Conservation (phyloP, 2,329 filamentous ascomycete species). For the Colletotrichum sp. region DNA sequence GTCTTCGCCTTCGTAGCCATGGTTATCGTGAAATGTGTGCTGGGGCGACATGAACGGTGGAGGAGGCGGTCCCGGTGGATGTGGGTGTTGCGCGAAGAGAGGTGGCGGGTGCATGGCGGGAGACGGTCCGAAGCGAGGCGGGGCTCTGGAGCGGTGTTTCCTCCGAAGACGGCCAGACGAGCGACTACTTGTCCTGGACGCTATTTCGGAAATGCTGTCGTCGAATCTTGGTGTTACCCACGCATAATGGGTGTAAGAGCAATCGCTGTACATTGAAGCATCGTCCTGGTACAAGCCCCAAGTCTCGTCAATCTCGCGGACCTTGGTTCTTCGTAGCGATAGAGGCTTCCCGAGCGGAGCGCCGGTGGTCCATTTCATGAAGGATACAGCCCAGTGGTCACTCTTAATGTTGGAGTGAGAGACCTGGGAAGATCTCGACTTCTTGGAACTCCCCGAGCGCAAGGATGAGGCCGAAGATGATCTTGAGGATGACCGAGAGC, state of each 20-base stretch:
- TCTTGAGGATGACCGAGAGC: slow-evolving; percentile 13
- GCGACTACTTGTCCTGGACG: slow-evolving; percentile 4
- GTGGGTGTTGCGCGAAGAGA: neutral
- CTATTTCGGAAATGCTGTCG: slow-evolving; percentile 17
- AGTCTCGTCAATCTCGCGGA: slow-evolving; percentile 5
- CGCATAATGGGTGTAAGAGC: slow-evolving; percentile 9
- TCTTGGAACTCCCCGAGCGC: slow-evolving; percentile 18
- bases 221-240: slow-evolving; percentile 20
- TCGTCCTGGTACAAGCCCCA: slow-evolving; percentile 8
- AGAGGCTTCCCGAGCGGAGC: slow-evolving; percentile 9
- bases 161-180: neutral
- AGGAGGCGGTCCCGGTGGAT: slow-evolving; percentile 1
- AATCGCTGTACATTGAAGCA: slow-evolving; percentile 5
- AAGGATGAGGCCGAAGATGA: slow-evolving; percentile 5
- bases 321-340: slow-evolving; percentile 15
- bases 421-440: slow-evolving; percentile 15
- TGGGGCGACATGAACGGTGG: neutral
- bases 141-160: neutral
- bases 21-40: neutral
- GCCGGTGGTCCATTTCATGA: slow-evolving; percentile 22
- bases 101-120: neutral
- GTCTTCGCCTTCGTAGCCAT: neutral
- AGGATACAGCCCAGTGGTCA: slow-evolving; percentile 12
- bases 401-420: slow-evolving; percentile 18
- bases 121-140: neutral